These are phyloP conservation scores for Canna indica DNA, from an alignment of 176 grass and related monocot species.

Conservation along the genomic window DNA sequence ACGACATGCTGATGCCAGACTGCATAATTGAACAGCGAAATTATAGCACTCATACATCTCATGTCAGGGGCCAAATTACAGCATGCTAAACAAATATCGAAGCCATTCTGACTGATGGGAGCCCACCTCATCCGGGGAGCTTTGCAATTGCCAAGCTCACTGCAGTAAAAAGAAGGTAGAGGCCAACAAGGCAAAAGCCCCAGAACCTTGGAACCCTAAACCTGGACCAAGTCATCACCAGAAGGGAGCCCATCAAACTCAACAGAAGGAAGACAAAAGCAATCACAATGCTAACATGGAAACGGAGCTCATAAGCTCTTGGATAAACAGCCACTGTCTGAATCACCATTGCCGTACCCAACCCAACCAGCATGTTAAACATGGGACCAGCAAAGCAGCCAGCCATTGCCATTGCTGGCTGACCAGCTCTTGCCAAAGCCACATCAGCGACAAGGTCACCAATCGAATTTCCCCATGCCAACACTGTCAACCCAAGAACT, in stretches of 20 bases:
- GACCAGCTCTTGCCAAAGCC: conserved; percentile 55
- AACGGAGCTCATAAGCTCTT: conserved; percentile 58
- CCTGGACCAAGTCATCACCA: conserved; percentile 70
- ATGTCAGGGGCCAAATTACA: no score
- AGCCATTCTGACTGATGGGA: no score
- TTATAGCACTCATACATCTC: no score
- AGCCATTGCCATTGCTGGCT: conserved; percentile 68
- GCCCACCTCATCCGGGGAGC: conserved; percentile 33
- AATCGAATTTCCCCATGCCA: conserved; percentile 93
- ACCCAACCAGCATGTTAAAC: conserved; percentile 91
- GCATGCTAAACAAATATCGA: no score
- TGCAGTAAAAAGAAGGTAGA: conserved; percentile 62
- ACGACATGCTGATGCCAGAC: no score
- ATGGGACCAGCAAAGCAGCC: conserved; percentile 96
- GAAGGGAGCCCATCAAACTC: conserved; percentile 78
- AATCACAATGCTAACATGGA: conserved; percentile 68
- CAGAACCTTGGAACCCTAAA: conserved; percentile 69
- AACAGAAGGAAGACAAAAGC: conserved; percentile 85
- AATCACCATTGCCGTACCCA: conserved; percentile 63
- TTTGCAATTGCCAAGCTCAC: conserved; percentile 49
- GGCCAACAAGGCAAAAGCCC: conserved; percentile 73
- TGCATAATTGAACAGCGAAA: no score
- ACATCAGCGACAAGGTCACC: conserved; percentile 82
- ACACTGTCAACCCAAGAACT: conserved; percentile 80
- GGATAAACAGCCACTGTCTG: conserved; percentile 75